Conservation (phyloP, 2,329 filamentous ascomycete species). For the Teratosphaeriaceae sp. region DNA sequence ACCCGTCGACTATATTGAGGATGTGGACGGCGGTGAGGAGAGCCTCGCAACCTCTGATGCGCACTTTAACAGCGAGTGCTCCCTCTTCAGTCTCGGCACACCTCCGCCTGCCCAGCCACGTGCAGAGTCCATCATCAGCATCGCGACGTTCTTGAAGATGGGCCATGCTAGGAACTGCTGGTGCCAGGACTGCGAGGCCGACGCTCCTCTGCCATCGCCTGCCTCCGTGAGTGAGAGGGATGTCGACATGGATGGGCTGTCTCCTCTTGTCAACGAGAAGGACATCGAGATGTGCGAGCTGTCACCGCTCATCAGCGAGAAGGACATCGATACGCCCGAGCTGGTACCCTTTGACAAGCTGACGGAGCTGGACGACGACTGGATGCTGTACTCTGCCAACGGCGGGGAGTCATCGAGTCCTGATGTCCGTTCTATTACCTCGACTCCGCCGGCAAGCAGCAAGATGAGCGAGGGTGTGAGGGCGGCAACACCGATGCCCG, state of each 20-base stretch:
- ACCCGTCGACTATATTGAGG: conserved; percentile 5
- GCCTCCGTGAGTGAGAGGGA: no score
- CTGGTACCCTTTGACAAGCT: conserved; percentile 12
- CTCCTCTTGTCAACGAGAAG: no score
- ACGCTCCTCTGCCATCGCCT: no score
- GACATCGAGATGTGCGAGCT: no score
- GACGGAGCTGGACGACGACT: conserved; percentile 14
- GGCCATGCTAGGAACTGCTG: conserved; percentile 26
- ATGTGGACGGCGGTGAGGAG: conserved; percentile 7
- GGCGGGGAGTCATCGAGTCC: conserved; percentile 1
- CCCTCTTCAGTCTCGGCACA: conserved; percentile 16
- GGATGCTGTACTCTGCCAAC: conserved; percentile 16
- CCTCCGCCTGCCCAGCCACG: conserved; percentile 4
- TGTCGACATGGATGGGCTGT: no score
- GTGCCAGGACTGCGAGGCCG: conserved; percentile 16
- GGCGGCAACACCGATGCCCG: background rate
- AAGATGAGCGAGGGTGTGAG: conserved; percentile 1
- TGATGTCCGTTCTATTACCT: background rate
- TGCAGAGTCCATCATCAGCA: conserved; percentile 18
- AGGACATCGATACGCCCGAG: conserved; percentile 13
- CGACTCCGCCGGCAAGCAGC: background rate
- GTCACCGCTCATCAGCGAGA: background rate
- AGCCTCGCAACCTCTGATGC: conserved; percentile 13
- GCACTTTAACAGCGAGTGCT: conserved; percentile 22
- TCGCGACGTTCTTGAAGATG: conserved; percentile 22